Conservation (phyloP, 495 filamentous ascomycete genomes). For the Penicillium pulvis region DNA sequence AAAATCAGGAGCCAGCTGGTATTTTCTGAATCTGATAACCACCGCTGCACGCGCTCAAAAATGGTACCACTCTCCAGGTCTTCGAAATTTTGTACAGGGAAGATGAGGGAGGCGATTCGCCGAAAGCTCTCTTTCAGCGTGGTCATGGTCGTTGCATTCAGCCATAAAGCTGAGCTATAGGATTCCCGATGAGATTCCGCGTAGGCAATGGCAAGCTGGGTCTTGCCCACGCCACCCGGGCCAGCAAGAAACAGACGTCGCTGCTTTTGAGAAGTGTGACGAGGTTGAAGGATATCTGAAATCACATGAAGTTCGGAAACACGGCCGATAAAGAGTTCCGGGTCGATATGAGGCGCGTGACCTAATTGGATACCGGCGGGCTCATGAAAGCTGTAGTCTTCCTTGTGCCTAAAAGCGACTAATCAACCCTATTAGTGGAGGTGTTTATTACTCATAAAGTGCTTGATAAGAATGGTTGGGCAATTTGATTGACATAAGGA, state of each 20-base stretch:
- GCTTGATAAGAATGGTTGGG: no score
- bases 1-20: no score
- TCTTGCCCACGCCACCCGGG: constrained; percentile 19
- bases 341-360: constrained; percentile 11
- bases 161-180: constrained; percentile 15
- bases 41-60: neutral
- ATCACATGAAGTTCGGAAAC: constrained; percentile 5
- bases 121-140: constrained; percentile 17
- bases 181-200: constrained; percentile 2
- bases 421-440: neutral
- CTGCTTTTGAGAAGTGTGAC: neutral
- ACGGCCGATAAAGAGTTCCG: constrained; percentile 16
- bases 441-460: no score
- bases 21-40: no score
- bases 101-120: constrained; percentile 5
- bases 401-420: neutral
- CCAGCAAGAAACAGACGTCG: constrained; percentile 11
- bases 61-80: neutral
- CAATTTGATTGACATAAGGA: no score
- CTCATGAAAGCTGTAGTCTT: constrained; percentile 10
- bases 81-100: constrained; percentile 1
- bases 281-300: neutral
- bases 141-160: constrained; percentile 14
- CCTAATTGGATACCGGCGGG: constrained; percentile 6
- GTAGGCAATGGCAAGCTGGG: constrained; percentile 19